Conservation (phyloP, 768 basidiomycete species). For the Tricholoma sp. region DNA sequence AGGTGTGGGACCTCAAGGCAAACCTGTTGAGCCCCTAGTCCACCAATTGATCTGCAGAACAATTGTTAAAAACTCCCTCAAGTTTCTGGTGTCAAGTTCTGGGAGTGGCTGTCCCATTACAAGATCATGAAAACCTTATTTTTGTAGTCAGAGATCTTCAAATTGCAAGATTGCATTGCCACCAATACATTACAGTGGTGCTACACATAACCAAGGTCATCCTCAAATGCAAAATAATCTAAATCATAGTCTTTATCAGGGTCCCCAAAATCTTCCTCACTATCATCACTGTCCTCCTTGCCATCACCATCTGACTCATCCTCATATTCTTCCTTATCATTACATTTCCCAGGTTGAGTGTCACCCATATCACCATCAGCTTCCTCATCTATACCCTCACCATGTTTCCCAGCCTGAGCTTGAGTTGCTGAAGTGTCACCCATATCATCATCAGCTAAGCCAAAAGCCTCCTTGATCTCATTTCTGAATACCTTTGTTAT, state of each 20-base stretch:
- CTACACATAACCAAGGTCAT: neutral
- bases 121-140: neutral
- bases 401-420: neutral
- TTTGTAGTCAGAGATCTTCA: neutral
- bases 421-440: neutral
- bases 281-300: neutral
- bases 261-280: neutral
- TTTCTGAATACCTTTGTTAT: neutral
- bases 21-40: too few relatives aligned
- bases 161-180: neutral
- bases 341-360: too few relatives aligned
- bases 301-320: neutral
- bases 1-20: too few relatives aligned
- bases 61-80: neutral
- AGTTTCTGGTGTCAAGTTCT: too few relatives aligned
- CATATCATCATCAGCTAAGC: neutral
- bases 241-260: neutral
- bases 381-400: neutral
- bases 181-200: too few relatives aligned
- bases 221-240: neutral
- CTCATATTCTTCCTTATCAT: neutral
- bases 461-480: slow-evolving; percentile 1
- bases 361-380: too few relatives aligned
- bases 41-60: too few relatives aligned
- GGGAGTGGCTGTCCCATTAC: too few relatives aligned